Conservation (phyloP, 257 asterid species). For the Prunella vulgaris region DNA sequence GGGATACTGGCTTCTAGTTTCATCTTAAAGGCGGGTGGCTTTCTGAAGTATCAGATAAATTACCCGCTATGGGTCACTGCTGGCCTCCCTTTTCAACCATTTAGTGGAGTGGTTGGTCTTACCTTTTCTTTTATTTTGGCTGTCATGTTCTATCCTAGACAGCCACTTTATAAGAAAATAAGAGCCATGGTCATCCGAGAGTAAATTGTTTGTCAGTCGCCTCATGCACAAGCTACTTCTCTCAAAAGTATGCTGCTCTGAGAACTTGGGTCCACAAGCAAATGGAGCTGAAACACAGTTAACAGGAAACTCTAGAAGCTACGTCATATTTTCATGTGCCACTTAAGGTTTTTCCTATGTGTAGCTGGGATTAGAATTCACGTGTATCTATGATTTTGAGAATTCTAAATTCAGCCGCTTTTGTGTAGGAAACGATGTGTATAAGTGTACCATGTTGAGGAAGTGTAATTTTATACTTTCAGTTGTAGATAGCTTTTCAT, state of each 20-base stretch:
- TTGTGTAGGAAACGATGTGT: slow-evolving; percentile 22
- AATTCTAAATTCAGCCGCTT: slow-evolving; percentile 13
- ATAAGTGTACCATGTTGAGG: background rate
- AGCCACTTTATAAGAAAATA: slow-evolving; percentile 25
- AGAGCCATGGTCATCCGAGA: slow-evolving; percentile 33
- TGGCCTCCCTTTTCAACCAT: slow-evolving; percentile 68
- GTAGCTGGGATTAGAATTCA: slow-evolving; percentile 8
- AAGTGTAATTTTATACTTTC: background rate
- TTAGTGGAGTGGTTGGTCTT: slow-evolving; percentile 81
- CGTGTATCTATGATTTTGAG: background rate
- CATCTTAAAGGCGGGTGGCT: slow-evolving; percentile 56
- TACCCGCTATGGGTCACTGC: slow-evolving; percentile 66
- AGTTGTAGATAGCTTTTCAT: slow-evolving; percentile 18
- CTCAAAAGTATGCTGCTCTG: slow-evolving; percentile 6
- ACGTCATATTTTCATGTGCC: background rate
- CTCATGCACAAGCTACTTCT: slow-evolving; percentile 9
- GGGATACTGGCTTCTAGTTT: slow-evolving; percentile 68
- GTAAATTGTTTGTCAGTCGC: slow-evolving; percentile 6
- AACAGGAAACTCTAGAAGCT: background rate
- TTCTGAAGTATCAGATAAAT: slow-evolving; percentile 44
- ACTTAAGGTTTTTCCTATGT: background rate
- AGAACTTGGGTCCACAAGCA: background rate
- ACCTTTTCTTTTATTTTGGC: slow-evolving; percentile 51
- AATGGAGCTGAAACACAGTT: slow-evolving; percentile 16
- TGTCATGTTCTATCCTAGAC: slow-evolving; percentile 50